A percentile compares a stretch with the other conserved stretches of the same genome.
These are phyloP conservation scores for Tolypocladium sp. DNA, from an alignment of 2,329 filamentous ascomycete species.

Conservation along the genomic window DNA sequence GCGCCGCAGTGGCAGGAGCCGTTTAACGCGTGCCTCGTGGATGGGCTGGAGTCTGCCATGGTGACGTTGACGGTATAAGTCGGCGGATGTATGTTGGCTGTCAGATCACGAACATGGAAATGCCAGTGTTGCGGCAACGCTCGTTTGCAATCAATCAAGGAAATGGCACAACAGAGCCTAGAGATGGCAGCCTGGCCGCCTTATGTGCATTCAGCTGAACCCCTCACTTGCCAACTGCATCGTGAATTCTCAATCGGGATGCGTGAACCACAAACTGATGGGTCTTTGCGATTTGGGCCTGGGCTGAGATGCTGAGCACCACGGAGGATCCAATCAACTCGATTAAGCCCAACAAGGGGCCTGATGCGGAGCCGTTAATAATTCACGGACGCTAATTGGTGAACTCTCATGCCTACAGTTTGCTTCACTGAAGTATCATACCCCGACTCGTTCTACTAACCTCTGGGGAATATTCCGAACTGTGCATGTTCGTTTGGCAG, in stretches of 20 bases:
- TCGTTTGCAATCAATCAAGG: no score
- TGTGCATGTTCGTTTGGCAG: background rate
- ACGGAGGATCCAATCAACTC: no score
- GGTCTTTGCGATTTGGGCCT: no score
- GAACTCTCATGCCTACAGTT: background rate
- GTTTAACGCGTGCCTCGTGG: slow-evolving; percentile 8
- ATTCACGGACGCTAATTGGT: background rate
- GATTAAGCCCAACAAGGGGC: background rate
- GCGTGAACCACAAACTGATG: background rate
- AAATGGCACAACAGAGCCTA: no score
- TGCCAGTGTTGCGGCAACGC: no score
- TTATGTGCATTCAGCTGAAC: background rate
- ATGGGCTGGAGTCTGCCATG: background rate
- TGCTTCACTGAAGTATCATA: background rate
- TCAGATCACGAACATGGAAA: no score
- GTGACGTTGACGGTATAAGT: background rate
- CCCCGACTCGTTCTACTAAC: background rate
- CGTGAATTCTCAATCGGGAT: background rate
- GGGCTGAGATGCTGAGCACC: no score
- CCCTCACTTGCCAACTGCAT: background rate
- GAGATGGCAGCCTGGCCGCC: background rate
- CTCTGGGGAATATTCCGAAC: background rate
- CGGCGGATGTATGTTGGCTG: background rate
- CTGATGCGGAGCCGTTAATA: background rate
- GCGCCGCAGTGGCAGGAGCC: slow-evolving; percentile 39